Evolutionary conservation across 164 flowering plant species (phyloP).

Genomic region (Cinnamomum micranthum): DNA sequence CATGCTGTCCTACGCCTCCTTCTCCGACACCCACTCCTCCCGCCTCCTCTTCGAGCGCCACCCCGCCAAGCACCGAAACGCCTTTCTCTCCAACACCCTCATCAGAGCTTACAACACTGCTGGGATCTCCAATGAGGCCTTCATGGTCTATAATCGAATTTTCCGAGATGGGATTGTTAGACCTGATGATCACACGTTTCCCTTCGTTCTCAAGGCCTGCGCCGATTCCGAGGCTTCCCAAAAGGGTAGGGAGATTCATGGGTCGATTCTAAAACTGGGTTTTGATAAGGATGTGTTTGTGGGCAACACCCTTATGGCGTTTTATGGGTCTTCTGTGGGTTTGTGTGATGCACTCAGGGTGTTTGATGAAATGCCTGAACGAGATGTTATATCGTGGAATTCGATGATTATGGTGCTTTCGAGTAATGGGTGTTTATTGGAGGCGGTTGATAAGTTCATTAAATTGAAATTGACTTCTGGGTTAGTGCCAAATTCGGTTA

Average conservation of each 20-base stretch:
- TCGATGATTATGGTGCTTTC: constrained; percentile 8
- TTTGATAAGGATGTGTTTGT: constrained; percentile 16
- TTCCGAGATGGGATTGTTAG: background rate
- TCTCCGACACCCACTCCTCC: constrained; percentile 8
- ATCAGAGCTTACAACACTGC: constrained; percentile 10
- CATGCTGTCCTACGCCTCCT: constrained; percentile 12
- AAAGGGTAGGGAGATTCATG: constrained; percentile 19
- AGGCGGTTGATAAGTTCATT: constrained; percentile 9
- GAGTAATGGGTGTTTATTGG: background rate
- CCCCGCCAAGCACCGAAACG: constrained; percentile 1
- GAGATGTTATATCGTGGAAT: constrained; percentile 18
- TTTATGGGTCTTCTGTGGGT: background rate
- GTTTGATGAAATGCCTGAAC: constrained; percentile 18
- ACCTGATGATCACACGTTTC: constrained; percentile 20
- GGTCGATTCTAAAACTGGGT: constrained; percentile 8
- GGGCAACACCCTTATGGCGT: constrained; percentile 14
- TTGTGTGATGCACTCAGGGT: constrained; percentile 3
- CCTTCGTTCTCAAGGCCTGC: constrained; percentile 19
- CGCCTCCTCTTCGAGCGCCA: constrained; percentile 10
- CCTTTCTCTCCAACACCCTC: constrained; percentile 16
- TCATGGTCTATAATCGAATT: constrained; percentile 7
- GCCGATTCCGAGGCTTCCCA: background rate
- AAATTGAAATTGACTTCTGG: constrained; percentile 13
- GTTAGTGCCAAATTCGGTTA: constrained; percentile 40
- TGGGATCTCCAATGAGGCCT: background rate